These are phyloP conservation scores for Wickerhamiella galacta DNA, from an alignment of 805 yeast genomes.

Conservation along the genomic window DNA sequence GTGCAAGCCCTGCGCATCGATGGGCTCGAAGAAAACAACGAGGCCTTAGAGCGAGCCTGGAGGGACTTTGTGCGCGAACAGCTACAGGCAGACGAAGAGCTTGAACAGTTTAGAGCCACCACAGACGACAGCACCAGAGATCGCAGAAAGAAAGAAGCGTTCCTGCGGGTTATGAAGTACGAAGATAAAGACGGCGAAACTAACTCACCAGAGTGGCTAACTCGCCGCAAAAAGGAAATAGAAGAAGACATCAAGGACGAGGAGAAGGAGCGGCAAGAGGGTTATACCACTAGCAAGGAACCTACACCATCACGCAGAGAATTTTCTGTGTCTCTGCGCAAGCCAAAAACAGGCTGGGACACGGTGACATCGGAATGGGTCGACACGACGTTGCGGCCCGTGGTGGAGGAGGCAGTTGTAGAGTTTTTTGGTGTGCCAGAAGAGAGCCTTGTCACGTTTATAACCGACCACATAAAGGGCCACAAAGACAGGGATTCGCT, in stretches of 20 bases:
- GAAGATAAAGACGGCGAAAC: neutral
- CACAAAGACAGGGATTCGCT: conserved; percentile 16
- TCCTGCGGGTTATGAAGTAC: neutral
- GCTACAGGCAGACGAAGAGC: too few species aligned
- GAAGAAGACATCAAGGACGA: neutral
- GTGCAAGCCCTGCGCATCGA: too few species aligned
- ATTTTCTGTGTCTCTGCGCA: too few species aligned
- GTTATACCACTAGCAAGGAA: too few species aligned
- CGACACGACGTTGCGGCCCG: conserved; percentile 12
- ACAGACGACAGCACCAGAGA: neutral
- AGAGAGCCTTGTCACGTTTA: conserved; percentile 20
- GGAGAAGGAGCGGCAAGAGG: neutral
- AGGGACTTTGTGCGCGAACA: too few species aligned
- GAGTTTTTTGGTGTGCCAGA: conserved; percentile 22
- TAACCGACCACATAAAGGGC: conserved; percentile 13
- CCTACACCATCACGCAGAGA: too few species aligned
- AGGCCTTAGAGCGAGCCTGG: too few species aligned
- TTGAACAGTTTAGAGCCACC: too few species aligned
- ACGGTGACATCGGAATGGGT: conserved; percentile 10
- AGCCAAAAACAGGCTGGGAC: too few species aligned
- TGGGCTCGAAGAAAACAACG: too few species aligned
- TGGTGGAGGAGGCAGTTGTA: conserved; percentile 12
- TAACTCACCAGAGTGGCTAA: neutral
- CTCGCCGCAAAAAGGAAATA: neutral
- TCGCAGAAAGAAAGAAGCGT: neutral